phyloP scores from a whole-genome alignment of 176 grass and related monocot species.

The Saccharum officinarum region DNA sequence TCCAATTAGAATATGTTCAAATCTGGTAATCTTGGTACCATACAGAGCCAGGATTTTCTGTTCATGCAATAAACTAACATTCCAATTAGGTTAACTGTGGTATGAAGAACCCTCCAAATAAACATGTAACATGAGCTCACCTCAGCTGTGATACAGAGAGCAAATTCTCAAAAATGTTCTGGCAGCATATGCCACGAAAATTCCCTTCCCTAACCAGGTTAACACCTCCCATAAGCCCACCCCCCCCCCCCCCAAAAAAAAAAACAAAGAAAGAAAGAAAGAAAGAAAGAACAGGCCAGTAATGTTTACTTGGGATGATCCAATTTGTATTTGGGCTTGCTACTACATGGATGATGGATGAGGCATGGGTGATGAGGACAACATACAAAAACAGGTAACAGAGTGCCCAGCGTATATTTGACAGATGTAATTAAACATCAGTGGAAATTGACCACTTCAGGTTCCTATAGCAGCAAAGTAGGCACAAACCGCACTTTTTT shows the following conservation, averaged over 20 bases:
- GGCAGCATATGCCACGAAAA: background rate
- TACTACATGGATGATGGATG: background rate
- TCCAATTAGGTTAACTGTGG: background rate
- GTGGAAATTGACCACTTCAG: background rate
- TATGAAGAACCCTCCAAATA: background rate
- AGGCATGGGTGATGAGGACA: background rate
- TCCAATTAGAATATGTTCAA: background rate
- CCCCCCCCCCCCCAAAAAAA: too few species aligned
- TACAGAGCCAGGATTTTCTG: background rate
- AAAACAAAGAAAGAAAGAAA: too few species aligned
- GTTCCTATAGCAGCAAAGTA: background rate
- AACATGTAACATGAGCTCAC: background rate
- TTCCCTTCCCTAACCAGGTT: background rate
- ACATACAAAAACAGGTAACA: background rate
- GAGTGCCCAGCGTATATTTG: background rate
- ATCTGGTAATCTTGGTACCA: background rate
- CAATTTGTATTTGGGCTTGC: background rate
- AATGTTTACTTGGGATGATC: slow-evolving; percentile 12
- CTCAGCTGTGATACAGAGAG: background rate
- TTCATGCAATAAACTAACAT: background rate
- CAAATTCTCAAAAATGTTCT: background rate
- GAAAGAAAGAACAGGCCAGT: background rate
- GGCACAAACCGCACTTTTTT: too few species aligned
- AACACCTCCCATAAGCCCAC: background rate
- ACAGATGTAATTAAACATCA: background rate